Conservation (phyloP, 306 rosid genomes). For the Sicyos edulis region DNA sequence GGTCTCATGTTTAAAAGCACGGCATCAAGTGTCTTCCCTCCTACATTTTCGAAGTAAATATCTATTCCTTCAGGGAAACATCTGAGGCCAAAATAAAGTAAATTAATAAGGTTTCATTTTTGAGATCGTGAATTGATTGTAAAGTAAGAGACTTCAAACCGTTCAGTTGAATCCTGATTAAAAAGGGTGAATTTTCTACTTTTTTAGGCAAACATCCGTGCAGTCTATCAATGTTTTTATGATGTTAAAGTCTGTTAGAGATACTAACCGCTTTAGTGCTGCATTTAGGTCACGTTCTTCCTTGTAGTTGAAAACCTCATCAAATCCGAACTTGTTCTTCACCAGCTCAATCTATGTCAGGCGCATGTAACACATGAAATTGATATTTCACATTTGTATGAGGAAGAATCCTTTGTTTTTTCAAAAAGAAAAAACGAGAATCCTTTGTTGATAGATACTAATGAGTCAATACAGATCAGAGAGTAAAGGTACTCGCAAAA, state of each 20-base stretch:
- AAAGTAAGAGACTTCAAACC: too few relatives aligned
- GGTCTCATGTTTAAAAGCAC: constrained; percentile 30
- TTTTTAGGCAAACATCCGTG: neutral
- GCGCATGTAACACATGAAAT: neutral
- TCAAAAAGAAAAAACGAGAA: too few relatives aligned
- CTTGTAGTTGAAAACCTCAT: constrained; percentile 30
- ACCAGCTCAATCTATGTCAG: constrained; percentile 20
- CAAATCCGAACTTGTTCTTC: constrained; percentile 27
- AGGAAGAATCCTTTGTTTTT: too few relatives aligned
- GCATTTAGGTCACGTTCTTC: constrained; percentile 30
- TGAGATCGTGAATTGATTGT: neutral
- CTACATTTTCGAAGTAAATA: constrained; percentile 23
- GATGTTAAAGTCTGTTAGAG: neutral
- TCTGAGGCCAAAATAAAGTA: neutral
- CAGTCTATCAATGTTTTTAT: neutral
- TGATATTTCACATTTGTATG: neutral
- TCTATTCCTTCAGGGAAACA: constrained; percentile 20
- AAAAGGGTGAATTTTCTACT: neutral
- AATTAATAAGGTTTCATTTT: neutral
- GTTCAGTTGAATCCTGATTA: neutral
- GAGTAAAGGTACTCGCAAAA: neutral
- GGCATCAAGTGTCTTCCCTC: constrained; percentile 36
- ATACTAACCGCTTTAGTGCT: constrained; percentile 27
- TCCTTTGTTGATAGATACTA: neutral
- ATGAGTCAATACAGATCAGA: neutral